Base-by-base conservation (phyloP, 192 early-diverging fungal species). In the Coemansia sp. region DNA sequence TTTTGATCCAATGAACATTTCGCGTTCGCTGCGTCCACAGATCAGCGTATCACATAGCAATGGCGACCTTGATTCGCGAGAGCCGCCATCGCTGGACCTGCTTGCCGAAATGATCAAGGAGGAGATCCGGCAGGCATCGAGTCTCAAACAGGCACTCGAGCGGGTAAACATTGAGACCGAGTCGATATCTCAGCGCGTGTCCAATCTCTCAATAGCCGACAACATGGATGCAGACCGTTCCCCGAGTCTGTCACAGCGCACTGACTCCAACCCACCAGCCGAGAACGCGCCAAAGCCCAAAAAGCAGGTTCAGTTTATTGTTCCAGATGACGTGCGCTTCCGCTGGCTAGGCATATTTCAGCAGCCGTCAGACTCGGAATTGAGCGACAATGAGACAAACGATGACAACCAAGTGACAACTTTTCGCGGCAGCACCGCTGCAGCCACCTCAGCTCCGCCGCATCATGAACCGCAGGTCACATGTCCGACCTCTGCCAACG, bases 71-170 rank as follows among this genome's bases (percentile, higher is more conserved):
- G 59, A 70, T 45, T 25, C 67, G 2, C 56, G 60, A 10, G 72
- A 75, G 19, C 63, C 73, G 22, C 72, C 72, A 15, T 75, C 78
- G 38, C 55, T 81, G 22, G 78, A 81, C 22, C 47, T 81, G 52
- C 66, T 81, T 41, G 72, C 73, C 0, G 78, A 81, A 17, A 81
- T 81, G 78, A 75, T 81, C 53, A 81, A 81, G 19, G 78, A 81
- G 66, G 78, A 81, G 64, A 75, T 81, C 23, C 78, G 78, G 6
- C 78, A 81, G 66, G 78, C 78, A 32, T 81, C 78, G 50, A 60
- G 62, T 17, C 69, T 81, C 6, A 75, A 66, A 43, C 68, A 75
- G 73, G 78, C 78, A 15, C 73, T 81, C 4, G 73, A 75, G 19
- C 56, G 73, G 10, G 72, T 81, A 5, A 73, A 66, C 14, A 25